Evolutionary conservation across 2,329 filamentous ascomycete genomes (phyloP).

Genomic region (Elsinoe australis): DNA sequence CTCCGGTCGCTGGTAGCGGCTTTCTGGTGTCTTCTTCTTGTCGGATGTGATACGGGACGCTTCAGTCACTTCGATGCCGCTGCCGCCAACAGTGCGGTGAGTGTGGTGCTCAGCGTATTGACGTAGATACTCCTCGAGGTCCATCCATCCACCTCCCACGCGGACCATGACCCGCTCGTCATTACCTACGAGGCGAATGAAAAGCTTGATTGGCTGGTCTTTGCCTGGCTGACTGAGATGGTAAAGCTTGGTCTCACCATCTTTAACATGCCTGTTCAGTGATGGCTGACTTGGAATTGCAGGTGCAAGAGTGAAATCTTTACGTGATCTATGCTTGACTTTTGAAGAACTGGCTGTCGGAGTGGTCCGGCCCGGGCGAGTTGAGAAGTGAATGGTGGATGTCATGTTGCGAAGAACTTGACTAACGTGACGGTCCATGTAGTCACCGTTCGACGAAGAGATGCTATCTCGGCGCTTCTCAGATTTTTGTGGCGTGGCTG

Average conservation of each 20-base stretch:
- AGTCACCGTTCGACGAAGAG: slow-evolving; percentile 50
- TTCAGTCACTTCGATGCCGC: slow-evolving; percentile 50
- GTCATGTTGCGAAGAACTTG: slow-evolving; percentile 30
- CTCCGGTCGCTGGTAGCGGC: slow-evolving; percentile 17
- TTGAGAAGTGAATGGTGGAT: slow-evolving; percentile 38
- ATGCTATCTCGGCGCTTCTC: slow-evolving; percentile 9
- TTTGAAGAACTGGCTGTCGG: not conserved
- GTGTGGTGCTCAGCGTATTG: slow-evolving; percentile 91
- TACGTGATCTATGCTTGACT: not conserved
- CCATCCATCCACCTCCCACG: slow-evolving; percentile 96
- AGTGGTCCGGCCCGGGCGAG: not conserved
- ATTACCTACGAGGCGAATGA: slow-evolving; percentile 86
- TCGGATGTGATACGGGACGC: slow-evolving; percentile 14
- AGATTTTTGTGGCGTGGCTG: slow-evolving; percentile 15
- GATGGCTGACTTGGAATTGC: slow-evolving; percentile 27
- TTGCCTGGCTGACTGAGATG: slow-evolving; percentile 79
- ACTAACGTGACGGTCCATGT: slow-evolving; percentile 51
- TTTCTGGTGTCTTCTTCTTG: slow-evolving; percentile 14
- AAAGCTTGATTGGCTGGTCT: slow-evolving; percentile 85
- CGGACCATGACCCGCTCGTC: slow-evolving; percentile 96
- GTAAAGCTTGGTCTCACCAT: slow-evolving; percentile 75
- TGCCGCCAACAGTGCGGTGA: slow-evolving; percentile 54
- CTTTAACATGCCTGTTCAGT: slow-evolving; percentile 18
- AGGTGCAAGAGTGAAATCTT: slow-evolving; percentile 28
- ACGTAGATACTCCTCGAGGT: slow-evolving; percentile 86